Conservation (phyloP, 164 flowering plant genomes). For the Chimonanthus salicifolius region DNA sequence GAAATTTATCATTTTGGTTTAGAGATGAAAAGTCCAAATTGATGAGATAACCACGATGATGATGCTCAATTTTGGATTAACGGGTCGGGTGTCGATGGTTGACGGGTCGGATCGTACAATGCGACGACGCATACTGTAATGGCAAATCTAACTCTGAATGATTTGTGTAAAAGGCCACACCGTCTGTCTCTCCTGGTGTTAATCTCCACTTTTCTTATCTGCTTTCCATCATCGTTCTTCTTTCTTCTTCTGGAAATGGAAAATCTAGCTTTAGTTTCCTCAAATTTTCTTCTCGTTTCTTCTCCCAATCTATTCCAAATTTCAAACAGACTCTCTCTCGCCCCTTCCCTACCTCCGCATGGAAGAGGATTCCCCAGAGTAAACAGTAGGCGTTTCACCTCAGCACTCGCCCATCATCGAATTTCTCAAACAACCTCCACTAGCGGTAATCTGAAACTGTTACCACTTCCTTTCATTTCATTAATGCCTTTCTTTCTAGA, state of each 20-base stretch:
- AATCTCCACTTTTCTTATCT: too few species aligned
- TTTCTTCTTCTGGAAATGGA: slow-evolving; percentile 4
- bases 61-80: too few species aligned
- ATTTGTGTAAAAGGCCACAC: too few species aligned
- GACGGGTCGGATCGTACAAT: too few species aligned
- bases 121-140: too few species aligned
- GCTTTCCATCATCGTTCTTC: background rate
- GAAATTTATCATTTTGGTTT: too few species aligned
- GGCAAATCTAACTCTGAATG: too few species aligned
- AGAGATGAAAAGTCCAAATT: too few species aligned
- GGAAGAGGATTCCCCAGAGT: background rate
- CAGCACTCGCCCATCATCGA: background rate
- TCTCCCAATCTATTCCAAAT: slow-evolving; percentile 2
- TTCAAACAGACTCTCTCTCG: background rate
- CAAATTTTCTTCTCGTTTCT: slow-evolving; percentile 3
- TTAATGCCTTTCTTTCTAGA: background rate
- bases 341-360: slow-evolving; percentile 1
- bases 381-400: background rate
- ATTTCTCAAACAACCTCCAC: background rate
- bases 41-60: too few species aligned
- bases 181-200: too few species aligned
- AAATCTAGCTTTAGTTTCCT: slow-evolving; percentile 9
- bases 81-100: too few species aligned
- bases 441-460: background rate
- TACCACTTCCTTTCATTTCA: background rate